A percentile compares a stretch with the other conserved stretches of the same genome.
These are phyloP conservation scores for Aspergillus floridensis DNA, from an alignment of 2,329 filamentous ascomycete species.

Conservation along the genomic window DNA sequence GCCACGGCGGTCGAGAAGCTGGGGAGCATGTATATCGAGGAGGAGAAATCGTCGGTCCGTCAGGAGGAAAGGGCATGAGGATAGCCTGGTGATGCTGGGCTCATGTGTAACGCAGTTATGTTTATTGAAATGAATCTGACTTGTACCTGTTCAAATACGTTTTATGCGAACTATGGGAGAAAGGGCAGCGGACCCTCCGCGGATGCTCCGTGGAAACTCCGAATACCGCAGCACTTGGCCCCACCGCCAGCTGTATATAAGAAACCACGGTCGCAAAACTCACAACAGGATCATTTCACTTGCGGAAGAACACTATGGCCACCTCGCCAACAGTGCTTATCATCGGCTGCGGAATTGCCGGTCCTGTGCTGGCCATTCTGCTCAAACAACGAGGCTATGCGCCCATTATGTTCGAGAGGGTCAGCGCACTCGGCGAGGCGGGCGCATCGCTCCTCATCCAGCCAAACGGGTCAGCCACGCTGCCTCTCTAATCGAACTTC, in stretches of 20 bases:
- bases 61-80: too few species aligned
- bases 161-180: too few species aligned
- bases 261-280: neutral
- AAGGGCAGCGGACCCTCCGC: neutral
- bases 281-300: neutral
- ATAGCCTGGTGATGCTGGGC: too few species aligned
- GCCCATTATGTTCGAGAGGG: slow-evolving; percentile 6
- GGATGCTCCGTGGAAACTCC: neutral
- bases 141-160: too few species aligned
- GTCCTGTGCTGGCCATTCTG: neutral
- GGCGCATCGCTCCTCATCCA: slow-evolving; percentile 6
- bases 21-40: too few species aligned
- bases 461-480: neutral
- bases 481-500: neutral
- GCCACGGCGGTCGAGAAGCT: too few species aligned
- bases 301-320: neutral
- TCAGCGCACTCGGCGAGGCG: slow-evolving; percentile 3
- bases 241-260: neutral
- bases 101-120: too few species aligned
- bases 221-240: neutral
- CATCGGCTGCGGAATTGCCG: slow-evolving; percentile 8
- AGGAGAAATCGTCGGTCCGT: too few species aligned
- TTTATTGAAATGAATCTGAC: too few species aligned
- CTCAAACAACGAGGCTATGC: slow-evolving; percentile 4
- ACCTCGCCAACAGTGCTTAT: neutral